These are phyloP conservation scores for Penicillium verrucosum DNA, from an alignment of 2,329 filamentous ascomycete genomes.

Conservation along the genomic window DNA sequence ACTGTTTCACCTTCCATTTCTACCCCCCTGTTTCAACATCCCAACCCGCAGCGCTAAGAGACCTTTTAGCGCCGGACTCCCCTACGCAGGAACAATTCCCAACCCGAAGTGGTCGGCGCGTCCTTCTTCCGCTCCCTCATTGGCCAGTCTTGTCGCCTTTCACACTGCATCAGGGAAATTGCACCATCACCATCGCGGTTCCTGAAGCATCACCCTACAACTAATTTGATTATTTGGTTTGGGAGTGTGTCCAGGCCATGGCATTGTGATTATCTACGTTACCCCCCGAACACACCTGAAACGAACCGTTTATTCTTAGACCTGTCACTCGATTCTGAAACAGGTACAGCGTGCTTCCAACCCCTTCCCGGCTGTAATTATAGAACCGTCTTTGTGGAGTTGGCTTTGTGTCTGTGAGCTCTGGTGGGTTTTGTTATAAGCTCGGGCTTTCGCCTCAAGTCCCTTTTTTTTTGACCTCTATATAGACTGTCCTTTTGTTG, in stretches of 20 bases:
- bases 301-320: slow-evolving; percentile 22
- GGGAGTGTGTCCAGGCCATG: slow-evolving; percentile 12
- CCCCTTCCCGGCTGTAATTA: slow-evolving; percentile 15
- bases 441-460: not conserved
- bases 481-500: slow-evolving; percentile 7
- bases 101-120: slow-evolving; percentile 17
- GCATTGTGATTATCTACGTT: slow-evolving; percentile 6
- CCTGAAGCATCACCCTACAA: slow-evolving; percentile 17
- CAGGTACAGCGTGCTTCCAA: slow-evolving; percentile 14
- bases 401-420: slow-evolving; percentile 5
- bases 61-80: slow-evolving; percentile 16
- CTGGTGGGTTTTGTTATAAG: not conserved
- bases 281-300: slow-evolving; percentile 14
- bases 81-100: slow-evolving; percentile 14
- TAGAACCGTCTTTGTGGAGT: slow-evolving; percentile 19
- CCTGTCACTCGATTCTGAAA: slow-evolving; percentile 24
- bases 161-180: slow-evolving; percentile 16
- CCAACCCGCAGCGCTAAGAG: not conserved
- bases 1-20: not conserved
- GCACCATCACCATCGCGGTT: slow-evolving; percentile 14
- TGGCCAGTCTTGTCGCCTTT: slow-evolving; percentile 19
- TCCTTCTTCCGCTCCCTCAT: slow-evolving; percentile 15
- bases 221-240: slow-evolving; percentile 2
- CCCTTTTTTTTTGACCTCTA: not conserved
- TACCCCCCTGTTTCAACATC: not conserved